A percentile compares a stretch with the other conserved stretches of the same genome.
Evolutionary conservation across 768 basidiomycete species (phyloP).

Genomic region (Dioszegia hungarica): DNA sequence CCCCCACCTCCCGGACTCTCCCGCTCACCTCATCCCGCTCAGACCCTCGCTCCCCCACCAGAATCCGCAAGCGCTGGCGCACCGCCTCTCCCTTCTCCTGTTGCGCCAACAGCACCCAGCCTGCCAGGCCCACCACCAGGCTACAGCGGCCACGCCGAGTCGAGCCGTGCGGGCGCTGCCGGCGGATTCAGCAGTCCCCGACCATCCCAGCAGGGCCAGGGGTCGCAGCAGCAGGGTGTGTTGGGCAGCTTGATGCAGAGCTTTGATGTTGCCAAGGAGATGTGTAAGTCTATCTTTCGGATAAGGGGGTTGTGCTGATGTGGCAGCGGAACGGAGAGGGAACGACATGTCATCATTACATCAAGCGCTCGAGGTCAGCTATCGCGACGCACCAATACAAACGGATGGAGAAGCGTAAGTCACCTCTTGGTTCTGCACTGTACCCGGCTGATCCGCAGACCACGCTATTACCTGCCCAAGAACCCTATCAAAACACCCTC

Average conservation of each 20-base stretch:
- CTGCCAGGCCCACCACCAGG: constrained; percentile 57
- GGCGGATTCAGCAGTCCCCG: background rate
- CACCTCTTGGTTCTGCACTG: background rate
- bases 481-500: constrained; percentile 85
- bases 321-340: constrained; percentile 41
- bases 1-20: constrained; percentile 28
- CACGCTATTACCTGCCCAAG: constrained; percentile 91
- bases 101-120: background rate
- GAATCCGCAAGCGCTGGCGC: constrained; percentile 1
- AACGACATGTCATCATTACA: constrained; percentile 82
- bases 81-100: background rate
- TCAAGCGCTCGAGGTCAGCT: constrained; percentile 88
- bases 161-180: constrained; percentile 16
- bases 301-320: constrained; percentile 1
- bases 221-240: constrained; percentile 52
- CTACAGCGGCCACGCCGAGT: constrained; percentile 52
- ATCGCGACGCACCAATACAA: constrained; percentile 80
- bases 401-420: constrained; percentile 88
- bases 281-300: constrained; percentile 56
- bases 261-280: constrained; percentile 94
- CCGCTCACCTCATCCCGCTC: constrained; percentile 5
- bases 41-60: constrained; percentile 6
- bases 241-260: constrained; percentile 88
- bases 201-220: background rate
- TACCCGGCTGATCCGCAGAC: constrained; percentile 54